Evolutionary conservation across 768 basidiomycete genomes (phyloP), one percentile per base, ranked within the genome.

Genomic region (Mycena rosella): DNA sequence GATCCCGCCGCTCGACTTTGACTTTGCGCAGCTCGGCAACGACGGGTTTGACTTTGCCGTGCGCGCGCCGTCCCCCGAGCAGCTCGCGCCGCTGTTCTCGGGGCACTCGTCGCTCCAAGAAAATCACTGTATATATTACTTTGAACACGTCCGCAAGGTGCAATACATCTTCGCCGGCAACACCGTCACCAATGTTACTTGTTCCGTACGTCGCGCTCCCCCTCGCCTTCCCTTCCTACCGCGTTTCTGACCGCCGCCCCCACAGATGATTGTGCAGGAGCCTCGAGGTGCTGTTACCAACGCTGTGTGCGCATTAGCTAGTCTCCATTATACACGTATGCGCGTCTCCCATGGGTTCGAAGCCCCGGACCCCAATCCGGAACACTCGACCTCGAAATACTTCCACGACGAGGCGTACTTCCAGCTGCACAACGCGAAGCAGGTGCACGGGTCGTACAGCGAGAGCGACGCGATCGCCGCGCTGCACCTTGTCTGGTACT

Each of bases 381-480:
- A 91, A 66, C 85, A 83, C 58, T 86, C 90, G 30, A 79, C 84
- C n/a, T 86, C 89, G 7, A 85, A 84, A 62, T 88, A 89, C 73
- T 90, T 91, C 77, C 87, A 89, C 76, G 85, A 91, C 67, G 89
- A 89, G 73, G 90, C 92, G n/a, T 82, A 83, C 47, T 86, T 86
- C 70, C 88, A 89, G 74, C 81, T 94, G 52, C 81, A 82, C 64
- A 84, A 80, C 56, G 84, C 86, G 61, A 89, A 86, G 74, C 84
- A 86, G 60, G 78, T 85, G 65, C 83, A 83, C 38, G 87, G 86
- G 14, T 76, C 80, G 29, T 87, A 90, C 79, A 82, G 81, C 45
- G 92, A 92, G 64, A 83, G 83, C 53, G 92, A 95, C 72, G 94
- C 92, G 13, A 84, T 91, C 69, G 93, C 94, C 5, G 92, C 94